A percentile compares a stretch with the other conserved stretches of the same genome.
Conservation (phyloP, 2,329 filamentous ascomycete species). For the Ophiocordyceps australis region DNA sequence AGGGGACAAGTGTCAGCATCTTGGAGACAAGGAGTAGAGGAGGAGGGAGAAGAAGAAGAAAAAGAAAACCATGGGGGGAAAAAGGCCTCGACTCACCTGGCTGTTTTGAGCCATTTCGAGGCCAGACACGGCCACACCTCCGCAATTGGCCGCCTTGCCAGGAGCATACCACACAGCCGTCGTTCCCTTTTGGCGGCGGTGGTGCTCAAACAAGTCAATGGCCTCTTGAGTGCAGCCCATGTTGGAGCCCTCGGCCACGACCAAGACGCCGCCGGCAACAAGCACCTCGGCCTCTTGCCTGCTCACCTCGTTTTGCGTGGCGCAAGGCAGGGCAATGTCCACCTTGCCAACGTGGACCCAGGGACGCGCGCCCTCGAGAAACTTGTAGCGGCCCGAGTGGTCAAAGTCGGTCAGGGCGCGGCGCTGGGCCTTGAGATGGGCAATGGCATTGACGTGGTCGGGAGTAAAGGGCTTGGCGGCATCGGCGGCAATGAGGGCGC, state of each 20-base stretch:
- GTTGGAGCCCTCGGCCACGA: slow-evolving; percentile 93
- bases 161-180: slow-evolving; percentile 85
- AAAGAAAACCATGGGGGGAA: not conserved
- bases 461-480: slow-evolving; percentile 51
- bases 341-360: slow-evolving; percentile 83
- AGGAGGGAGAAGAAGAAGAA: not conserved
- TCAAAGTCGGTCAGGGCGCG: slow-evolving; percentile 62
- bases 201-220: slow-evolving; percentile 79
- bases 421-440: slow-evolving; percentile 71
- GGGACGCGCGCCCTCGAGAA: slow-evolving; percentile 72
- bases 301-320: slow-evolving; percentile 95
- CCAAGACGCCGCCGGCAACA: slow-evolving; percentile 57
- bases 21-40: no score
- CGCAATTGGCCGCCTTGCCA: slow-evolving; percentile 92
- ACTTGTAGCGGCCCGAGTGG: slow-evolving; percentile 53
- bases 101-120: slow-evolving; percentile 99
- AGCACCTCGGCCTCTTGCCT: slow-evolving; percentile 77
- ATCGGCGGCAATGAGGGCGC: slow-evolving; percentile 57
- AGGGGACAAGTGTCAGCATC: no score
- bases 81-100: slow-evolving; percentile 10
- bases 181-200: slow-evolving; percentile 50
- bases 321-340: slow-evolving; percentile 80
- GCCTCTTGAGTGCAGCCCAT: slow-evolving; percentile 97
- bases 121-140: slow-evolving; percentile 91
- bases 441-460: slow-evolving; percentile 64